Conservation (phyloP, 179 eudicot genomes). For the Spinacia oleracea region DNA sequence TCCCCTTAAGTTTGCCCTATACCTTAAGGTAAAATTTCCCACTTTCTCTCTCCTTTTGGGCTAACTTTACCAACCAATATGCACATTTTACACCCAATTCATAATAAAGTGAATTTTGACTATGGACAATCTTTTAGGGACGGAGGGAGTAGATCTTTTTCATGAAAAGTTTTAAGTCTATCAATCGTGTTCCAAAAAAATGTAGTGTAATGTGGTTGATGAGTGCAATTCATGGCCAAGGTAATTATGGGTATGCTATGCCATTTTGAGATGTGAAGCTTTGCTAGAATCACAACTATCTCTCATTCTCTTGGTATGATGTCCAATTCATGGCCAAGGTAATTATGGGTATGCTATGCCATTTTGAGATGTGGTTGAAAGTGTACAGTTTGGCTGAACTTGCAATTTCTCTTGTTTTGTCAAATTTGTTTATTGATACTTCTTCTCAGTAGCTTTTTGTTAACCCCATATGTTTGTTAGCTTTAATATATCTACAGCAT, state of each 20-base stretch:
- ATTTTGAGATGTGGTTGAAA: neutral
- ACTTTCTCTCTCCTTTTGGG: too few species aligned
- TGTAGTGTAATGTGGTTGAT: neutral
- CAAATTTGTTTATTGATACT: neutral
- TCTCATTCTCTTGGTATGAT: neutral
- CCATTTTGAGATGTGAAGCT: neutral
- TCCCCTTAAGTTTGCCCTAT: too few species aligned
- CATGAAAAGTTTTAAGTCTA: neutral
- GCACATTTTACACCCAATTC: too few species aligned
- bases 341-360: neutral
- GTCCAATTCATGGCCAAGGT: neutral
- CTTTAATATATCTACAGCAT: neutral
- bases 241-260: neutral
- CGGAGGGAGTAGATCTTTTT: too few species aligned
- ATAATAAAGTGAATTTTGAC: too few species aligned
- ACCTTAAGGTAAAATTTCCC: too few species aligned
- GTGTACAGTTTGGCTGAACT: neutral
- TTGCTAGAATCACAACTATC: neutral
- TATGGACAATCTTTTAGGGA: too few species aligned
- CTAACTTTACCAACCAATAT: too few species aligned
- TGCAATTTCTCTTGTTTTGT: neutral
- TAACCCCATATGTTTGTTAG: neutral
- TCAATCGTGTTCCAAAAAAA: neutral
- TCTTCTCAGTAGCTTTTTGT: slow-evolving; percentile 2
- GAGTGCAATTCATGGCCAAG: neutral